Conservation (phyloP, 2,329 filamentous ascomycete species). For the Cordyceps tenuipes region DNA sequence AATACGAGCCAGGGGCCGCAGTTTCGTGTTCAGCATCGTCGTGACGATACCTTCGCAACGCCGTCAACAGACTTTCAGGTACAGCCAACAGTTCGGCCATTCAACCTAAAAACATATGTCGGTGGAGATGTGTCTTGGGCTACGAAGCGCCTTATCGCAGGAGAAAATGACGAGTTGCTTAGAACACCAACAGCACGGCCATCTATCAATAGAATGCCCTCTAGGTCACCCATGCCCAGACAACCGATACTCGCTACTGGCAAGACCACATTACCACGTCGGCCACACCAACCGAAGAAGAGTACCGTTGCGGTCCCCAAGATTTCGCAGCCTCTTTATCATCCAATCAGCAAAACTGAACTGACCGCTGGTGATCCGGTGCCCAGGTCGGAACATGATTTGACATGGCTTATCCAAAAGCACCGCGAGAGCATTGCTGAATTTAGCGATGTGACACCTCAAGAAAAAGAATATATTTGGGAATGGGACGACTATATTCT, state of each 20-base stretch:
- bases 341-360: conserved; percentile 46
- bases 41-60: conserved; percentile 18
- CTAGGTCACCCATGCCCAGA: conserved; percentile 16
- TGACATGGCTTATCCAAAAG: conserved; percentile 49
- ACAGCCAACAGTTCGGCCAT: conserved; percentile 32
- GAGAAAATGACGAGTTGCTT: conserved; percentile 20
- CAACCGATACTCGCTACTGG: not conserved
- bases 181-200: not conserved
- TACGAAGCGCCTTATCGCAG: conserved; percentile 32
- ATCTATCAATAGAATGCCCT: conserved; percentile 17
- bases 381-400: conserved; percentile 36
- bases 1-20: conserved; percentile 29
- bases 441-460: conserved; percentile 44
- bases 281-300: conserved; percentile 16
- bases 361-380: conserved; percentile 42
- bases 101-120: conserved; percentile 36
- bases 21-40: conserved; percentile 26
- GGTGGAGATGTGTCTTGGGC: conserved; percentile 40
- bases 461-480: conserved; percentile 50
- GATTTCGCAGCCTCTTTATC: conserved; percentile 45
- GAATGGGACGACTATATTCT: conserved; percentile 51
- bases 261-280: not conserved
- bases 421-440: conserved; percentile 50
- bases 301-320: conserved; percentile 36
- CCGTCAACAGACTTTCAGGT: conserved; percentile 34